These are phyloP conservation scores for Trypethelium eluteriae DNA, from an alignment of 495 filamentous ascomycete genomes.

Conservation along the genomic window DNA sequence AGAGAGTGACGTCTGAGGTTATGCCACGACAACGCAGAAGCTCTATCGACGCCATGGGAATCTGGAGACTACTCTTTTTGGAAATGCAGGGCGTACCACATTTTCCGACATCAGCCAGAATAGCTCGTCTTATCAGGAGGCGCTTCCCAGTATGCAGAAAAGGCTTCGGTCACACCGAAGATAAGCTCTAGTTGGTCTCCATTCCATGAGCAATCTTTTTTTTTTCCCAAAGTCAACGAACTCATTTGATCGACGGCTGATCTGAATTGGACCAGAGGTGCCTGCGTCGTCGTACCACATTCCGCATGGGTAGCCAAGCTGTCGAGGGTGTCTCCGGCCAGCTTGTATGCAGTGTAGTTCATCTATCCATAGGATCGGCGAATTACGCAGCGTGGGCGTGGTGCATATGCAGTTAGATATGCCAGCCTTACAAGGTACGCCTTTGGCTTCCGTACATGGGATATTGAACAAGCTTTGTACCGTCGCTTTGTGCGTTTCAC, in stretches of 20 bases:
- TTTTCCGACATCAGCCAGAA: background rate
- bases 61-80: constrained; percentile 5
- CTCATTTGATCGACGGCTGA: background rate
- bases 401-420: background rate
- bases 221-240: background rate
- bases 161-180: constrained; percentile 5
- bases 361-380: background rate
- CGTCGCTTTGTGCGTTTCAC: background rate
- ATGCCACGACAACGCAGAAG: background rate
- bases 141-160: constrained; percentile 3
- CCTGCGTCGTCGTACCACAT: background rate
- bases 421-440: background rate
- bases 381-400: background rate
- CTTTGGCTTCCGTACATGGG: background rate
- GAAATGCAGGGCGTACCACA: background rate
- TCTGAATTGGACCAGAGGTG: background rate
- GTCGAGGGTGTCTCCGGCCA: background rate
- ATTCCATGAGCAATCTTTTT: background rate
- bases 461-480: background rate
- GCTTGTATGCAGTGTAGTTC: background rate
- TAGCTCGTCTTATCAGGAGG: constrained; percentile 8
- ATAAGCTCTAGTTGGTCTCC: background rate
- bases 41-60: background rate
- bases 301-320: background rate
- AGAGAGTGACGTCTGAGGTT: background rate